These are phyloP conservation scores for Emericellopsis terricola DNA, from an alignment of 495 filamentous ascomycete genomes.

Conservation along the genomic window DNA sequence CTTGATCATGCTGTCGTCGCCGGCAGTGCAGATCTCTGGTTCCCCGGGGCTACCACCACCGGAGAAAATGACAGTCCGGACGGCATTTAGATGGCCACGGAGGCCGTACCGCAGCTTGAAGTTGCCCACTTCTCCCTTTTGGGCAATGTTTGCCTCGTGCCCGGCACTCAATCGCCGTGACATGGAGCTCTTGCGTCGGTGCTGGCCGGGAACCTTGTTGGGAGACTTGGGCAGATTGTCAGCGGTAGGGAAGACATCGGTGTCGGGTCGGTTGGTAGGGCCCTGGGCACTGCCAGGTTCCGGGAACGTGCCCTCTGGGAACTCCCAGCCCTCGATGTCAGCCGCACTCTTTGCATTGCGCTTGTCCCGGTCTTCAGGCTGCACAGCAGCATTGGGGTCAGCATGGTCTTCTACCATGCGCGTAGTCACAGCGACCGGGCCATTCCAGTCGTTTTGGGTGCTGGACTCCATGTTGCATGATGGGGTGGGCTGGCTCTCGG, in stretches of 20 bases:
- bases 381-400: constrained; percentile 31
- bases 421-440: constrained; percentile 18
- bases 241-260: constrained; percentile 68
- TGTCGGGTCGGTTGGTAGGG: constrained; percentile 47
- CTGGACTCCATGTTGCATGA: too few relatives aligned
- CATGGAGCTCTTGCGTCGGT: constrained; percentile 69
- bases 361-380: constrained; percentile 17
- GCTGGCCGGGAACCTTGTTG: constrained; percentile 46
- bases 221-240: constrained; percentile 71
- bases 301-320: constrained; percentile 51
- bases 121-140: constrained; percentile 41
- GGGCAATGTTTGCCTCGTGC: constrained; percentile 30
- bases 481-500: constrained; percentile 13
- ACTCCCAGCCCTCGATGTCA: constrained; percentile 78
- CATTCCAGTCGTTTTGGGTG: constrained; percentile 22
- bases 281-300: constrained; percentile 22
- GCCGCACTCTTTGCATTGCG: constrained; percentile 6
- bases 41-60: constrained; percentile 87
- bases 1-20: constrained; percentile 90
- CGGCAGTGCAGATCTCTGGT: constrained; percentile 90
- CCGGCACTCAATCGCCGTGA: constrained; percentile 39
- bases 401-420: constrained; percentile 35
- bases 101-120: constrained; percentile 92
- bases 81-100: constrained; percentile 81
- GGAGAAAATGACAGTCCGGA: constrained; percentile 86